Conservation (phyloP, 768 basidiomycete genomes). For the Albatrellus ellisii region DNA sequence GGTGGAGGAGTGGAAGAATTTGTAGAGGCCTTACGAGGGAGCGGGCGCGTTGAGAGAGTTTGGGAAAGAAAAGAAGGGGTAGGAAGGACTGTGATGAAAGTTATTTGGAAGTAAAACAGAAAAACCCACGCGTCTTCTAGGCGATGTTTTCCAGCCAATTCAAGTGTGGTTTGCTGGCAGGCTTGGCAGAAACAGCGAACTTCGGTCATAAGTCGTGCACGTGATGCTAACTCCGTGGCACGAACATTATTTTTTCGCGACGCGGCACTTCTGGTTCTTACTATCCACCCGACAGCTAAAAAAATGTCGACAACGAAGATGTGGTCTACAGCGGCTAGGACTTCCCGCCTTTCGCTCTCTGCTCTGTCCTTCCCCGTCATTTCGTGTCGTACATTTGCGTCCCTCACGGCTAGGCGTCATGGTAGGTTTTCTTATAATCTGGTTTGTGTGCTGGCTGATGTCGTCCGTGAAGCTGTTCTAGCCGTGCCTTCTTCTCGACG, state of each 20-base stretch:
- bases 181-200: too few species aligned
- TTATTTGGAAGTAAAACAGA: conserved; percentile 37
- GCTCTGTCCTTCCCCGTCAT: background rate
- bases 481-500: background rate
- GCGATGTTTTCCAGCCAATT: too few species aligned
- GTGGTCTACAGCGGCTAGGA: background rate
- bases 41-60: conserved; percentile 39
- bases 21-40: conserved; percentile 33
- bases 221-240: too few species aligned
- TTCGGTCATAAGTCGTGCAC: too few species aligned
- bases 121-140: background rate
- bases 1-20: conserved; percentile 82
- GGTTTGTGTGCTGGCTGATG: background rate
- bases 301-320: background rate
- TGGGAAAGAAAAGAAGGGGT: conserved; percentile 61
- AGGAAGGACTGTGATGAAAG: conserved; percentile 53
- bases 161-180: too few species aligned
- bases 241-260: too few species aligned
- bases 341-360: background rate
- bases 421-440: background rate
- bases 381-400: background rate
- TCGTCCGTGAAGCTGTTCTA: conserved; percentile 3
- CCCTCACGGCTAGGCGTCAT: conserved; percentile 3
- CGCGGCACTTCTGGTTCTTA: too few species aligned
- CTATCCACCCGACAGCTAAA: too few species aligned